Conservation (phyloP, 495 filamentous ascomycete genomes). For the Annulohypoxylon nitens region DNA sequence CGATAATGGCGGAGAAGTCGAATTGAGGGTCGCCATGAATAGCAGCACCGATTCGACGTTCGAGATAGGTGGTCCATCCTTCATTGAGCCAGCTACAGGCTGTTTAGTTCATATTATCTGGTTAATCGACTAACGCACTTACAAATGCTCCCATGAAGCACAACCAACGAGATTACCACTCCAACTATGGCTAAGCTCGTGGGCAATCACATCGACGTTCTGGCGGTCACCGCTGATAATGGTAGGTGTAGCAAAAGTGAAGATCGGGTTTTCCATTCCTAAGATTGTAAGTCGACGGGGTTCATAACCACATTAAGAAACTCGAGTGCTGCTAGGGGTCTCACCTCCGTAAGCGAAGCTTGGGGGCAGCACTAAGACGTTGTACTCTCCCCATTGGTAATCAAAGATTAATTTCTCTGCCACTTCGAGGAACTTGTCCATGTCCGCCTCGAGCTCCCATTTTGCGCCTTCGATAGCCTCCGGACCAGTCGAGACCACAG, state of each 20-base stretch:
- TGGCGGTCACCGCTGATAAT: conserved; percentile 92
- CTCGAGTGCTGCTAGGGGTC: conserved; percentile 1
- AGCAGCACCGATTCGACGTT: conserved; percentile 77
- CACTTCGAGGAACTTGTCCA: conserved; percentile 88
- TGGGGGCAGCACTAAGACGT: conserved; percentile 88
- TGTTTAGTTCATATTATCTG: conserved; percentile 28
- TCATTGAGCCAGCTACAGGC: conserved; percentile 84
- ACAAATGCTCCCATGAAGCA: conserved; percentile 94
- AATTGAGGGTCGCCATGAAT: conserved; percentile 85
- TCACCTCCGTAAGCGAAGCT: conserved; percentile 84
- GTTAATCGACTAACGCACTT: conserved; percentile 34
- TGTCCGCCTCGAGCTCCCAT: conserved; percentile 90
- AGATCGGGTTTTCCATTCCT: conserved; percentile 96
- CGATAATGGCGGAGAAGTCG: conserved; percentile 93
- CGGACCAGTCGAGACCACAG: conserved; percentile 85
- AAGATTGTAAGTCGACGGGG: conserved; percentile 44
- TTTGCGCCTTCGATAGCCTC: conserved; percentile 86
- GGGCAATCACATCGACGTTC: conserved; percentile 96
- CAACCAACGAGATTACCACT: conserved; percentile 93
- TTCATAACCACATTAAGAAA: conserved; percentile 1
- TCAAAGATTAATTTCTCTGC: conserved; percentile 90
- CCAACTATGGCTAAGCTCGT: conserved; percentile 93
- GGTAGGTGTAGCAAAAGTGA: conserved; percentile 93
- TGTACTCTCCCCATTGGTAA: conserved; percentile 95
- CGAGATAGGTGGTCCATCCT: conserved; percentile 95